Base-by-base conservation (phyloP, 768 basidiomycete genomes). In the Lentinula raphanica region DNA sequence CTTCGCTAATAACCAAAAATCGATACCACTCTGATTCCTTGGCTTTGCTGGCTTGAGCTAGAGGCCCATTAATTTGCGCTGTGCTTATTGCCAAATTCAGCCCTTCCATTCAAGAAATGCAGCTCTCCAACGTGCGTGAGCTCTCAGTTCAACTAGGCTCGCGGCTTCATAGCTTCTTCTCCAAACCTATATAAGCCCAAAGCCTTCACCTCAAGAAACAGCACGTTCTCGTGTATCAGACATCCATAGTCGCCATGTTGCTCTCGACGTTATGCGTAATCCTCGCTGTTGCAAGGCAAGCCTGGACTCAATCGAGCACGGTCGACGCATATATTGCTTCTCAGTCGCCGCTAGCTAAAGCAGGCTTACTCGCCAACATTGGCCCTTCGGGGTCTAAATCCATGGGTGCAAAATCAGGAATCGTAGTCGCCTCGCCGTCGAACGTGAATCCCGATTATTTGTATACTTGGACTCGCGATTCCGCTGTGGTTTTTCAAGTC, bases 361-460 rank as follows among this genome's bases (percentile, higher is more conserved):
- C 79, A 0, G 83, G 84, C 3, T 49, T 90, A n/a, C 79, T 90
- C 13, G 87, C 86, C 13, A 90, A 91, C 69, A 87, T 90, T 58
- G 88, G 88, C 1, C 71, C 86, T 40, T 53, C 51, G 17, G 86
- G 86, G 3, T 66, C 77, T 49, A 79, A 80, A 66, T 75, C 80
- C 4, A 71, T 74, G 1, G 87, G 86, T 32, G 88, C 88, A 11
- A 23, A 17, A 51, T 29, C 72, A 53, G 80, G 80, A 19, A 67
- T 82, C 7, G 80, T 81, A 50, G 70, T 82, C 42, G 80, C 80
- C 12, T 81, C 78, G 15, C 80, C 80, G 5, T 79, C 77, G 39
- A 72, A 67, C 2, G 51, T 58, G 13, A 63, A 79, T 59, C 79
- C 87, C 0, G 63, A 87, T 67, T 86, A 88, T 60, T 69, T 85